phyloP scores from a whole-genome alignment of 1,284 basidiomycete genomes.

The Melampsora larici-populina region DNA sequence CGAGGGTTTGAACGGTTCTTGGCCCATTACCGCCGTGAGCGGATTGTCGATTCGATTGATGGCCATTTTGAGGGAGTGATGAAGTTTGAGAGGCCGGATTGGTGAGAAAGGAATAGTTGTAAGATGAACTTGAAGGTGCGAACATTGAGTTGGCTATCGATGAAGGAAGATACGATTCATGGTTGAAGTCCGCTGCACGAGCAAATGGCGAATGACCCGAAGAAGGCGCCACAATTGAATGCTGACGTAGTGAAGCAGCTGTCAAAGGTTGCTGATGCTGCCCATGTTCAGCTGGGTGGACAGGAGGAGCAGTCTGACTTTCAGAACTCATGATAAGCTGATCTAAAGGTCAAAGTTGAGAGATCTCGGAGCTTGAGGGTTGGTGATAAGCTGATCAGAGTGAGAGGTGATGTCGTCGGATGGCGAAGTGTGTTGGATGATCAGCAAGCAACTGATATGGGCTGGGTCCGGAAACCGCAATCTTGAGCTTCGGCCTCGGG shows the following conservation, averaged over 20 bases:
- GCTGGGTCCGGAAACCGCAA: too few species aligned
- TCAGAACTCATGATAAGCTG: background rate
- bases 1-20: slow-evolving; percentile 56
- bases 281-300: background rate
- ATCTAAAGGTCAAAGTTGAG: background rate
- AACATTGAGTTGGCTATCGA: slow-evolving; percentile 39
- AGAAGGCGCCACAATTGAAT: slow-evolving; percentile 21
- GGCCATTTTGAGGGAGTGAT: background rate
- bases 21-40: background rate
- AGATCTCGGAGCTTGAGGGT: too few species aligned
- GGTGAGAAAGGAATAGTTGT: slow-evolving; percentile 22
- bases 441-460: too few species aligned
- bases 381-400: too few species aligned
- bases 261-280: background rate
- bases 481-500: too few species aligned
- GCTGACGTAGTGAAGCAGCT: background rate
- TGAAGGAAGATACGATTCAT: slow-evolving; percentile 39
- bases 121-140: slow-evolving; percentile 29
- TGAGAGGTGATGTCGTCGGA: too few species aligned
- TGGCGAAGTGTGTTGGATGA: too few species aligned
- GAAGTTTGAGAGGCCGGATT: background rate
- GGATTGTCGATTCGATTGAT: slow-evolving; percentile 8
- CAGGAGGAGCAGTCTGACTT: background rate
- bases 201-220: slow-evolving; percentile 42
- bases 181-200: slow-evolving; percentile 40